These are phyloP conservation scores for Rhizopogon salebrosus DNA, from an alignment of 768 basidiomycete species.

Conservation along the genomic window DNA sequence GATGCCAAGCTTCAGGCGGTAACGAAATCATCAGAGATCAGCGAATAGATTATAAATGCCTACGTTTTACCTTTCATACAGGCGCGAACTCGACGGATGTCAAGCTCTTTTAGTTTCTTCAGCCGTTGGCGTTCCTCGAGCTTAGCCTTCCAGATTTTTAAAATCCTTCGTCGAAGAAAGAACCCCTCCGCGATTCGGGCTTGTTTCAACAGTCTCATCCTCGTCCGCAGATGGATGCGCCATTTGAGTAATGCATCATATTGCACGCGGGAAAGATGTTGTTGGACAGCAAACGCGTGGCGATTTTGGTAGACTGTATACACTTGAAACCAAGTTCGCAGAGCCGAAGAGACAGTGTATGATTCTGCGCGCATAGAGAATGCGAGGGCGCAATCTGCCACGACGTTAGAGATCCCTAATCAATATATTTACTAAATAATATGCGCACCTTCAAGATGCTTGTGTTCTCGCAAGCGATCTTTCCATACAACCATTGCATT, in stretches of 20 bases:
- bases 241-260: conserved; percentile 50
- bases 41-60: neutral
- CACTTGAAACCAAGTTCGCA: conserved; percentile 44
- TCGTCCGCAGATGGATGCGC: conserved; percentile 48
- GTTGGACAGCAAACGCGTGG: conserved; percentile 40
- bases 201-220: conserved; percentile 45
- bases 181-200: conserved; percentile 51
- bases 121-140: conserved; percentile 41
- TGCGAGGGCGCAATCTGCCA: conserved; percentile 42
- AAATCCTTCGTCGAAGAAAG: conserved; percentile 43
- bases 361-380: conserved; percentile 45
- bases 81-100: conserved; percentile 29
- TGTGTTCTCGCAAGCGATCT: conserved; percentile 33
- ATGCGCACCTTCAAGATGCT: conserved; percentile 40
- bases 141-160: conserved; percentile 44
- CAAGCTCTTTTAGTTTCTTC: conserved; percentile 38
- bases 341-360: conserved; percentile 26
- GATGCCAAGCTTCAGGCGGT: conserved; percentile 42
- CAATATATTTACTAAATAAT: conserved; percentile 2
- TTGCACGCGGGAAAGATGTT: conserved; percentile 22
- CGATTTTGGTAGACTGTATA: conserved; percentile 42
- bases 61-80: conserved; percentile 28
- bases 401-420: conserved; percentile 3
- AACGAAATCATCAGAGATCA: conserved; percentile 6
- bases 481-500: conserved; percentile 49